Evolutionary conservation across 306 rosid species (phyloP), one percentile per base, ranked within the genome.

Genomic region (Leucaena leucocephala): DNA sequence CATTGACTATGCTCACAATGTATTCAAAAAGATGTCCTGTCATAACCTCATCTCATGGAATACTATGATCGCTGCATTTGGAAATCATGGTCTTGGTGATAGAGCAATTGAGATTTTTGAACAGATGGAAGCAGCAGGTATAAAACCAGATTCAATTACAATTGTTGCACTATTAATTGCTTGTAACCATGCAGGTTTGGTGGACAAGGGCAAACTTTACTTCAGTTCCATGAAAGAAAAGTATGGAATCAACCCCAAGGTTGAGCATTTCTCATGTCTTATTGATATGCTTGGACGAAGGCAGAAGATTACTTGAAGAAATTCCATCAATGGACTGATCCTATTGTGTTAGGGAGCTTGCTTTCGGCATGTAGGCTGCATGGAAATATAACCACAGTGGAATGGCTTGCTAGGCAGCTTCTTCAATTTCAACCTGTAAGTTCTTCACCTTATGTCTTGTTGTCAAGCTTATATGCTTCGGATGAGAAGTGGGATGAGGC

Each of bases 141-240:
- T 71, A 71, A 86, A 81, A 39, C 84, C 87, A 59, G 87, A 86
- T 75, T 83, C 87, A 45, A 35, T 71, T n/a, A 78, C 89, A 35
- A 59, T 81, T 21, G 40, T 81, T 38, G 89, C 85, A 64, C 52
- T 86, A 19, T 76, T 84, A 44, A 75, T 81, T 71, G 83, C 85
- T 71, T 86, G 87, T 62, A 86, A 78, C 67, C 87, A 86, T 81
- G 72, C 87, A 66, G 87, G 90, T 35, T 67, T 86, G 69, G 85
- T 75, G 74, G 80, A 49, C 13, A 27, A 59, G 80, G 90, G 90
- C 3, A 64, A 65, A 55, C 7, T 42, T n/a, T 59, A 55, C 64
- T 81, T 86, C 43, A 81, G 72, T 75, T 76, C 79, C 10, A 84
- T 86, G 85, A 74, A 84, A 57, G 62, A 84, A 59, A 64, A 44